Percentiles rank a stretch among this genome's conserved stretches.
Conservation (phyloP, 2,329 filamentous ascomycete genomes). For the Penicillium sp. region DNA sequence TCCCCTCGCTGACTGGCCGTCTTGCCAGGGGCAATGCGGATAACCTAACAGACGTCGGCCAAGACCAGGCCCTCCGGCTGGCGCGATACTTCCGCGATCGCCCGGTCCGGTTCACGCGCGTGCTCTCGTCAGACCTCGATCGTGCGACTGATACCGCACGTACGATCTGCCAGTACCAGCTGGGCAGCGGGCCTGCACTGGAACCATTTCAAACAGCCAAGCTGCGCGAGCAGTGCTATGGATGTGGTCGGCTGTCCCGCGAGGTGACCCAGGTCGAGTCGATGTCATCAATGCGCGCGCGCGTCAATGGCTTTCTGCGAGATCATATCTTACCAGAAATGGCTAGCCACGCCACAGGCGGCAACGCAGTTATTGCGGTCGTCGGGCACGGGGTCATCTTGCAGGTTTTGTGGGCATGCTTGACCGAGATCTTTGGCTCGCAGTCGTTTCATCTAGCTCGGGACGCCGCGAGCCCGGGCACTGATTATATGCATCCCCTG, state of each 20-base stretch:
- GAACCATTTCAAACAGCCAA: slow-evolving; percentile 20
- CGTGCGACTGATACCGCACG: slow-evolving; percentile 61
- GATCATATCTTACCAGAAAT: slow-evolving; percentile 62
- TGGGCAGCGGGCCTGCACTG: slow-evolving; percentile 4
- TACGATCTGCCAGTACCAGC: slow-evolving; percentile 22
- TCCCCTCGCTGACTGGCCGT: neutral
- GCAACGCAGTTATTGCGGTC: slow-evolving; percentile 58
- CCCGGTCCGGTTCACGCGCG: slow-evolving; percentile 64
- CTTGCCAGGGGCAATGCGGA: slow-evolving; percentile 62
- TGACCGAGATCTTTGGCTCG: slow-evolving; percentile 60
- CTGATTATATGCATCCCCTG: slow-evolving; percentile 53
- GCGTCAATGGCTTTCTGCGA: slow-evolving; percentile 68
- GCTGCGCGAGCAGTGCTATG: slow-evolving; percentile 44
- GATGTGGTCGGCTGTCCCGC: neutral
- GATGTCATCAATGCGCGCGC: slow-evolving; percentile 63
- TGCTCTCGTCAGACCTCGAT: slow-evolving; percentile 78
- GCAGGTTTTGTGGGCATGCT: slow-evolving; percentile 64
- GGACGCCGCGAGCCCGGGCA: slow-evolving; percentile 35
- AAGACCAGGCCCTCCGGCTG: slow-evolving; percentile 73
- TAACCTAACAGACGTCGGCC: slow-evolving; percentile 74
- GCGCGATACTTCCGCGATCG: slow-evolving; percentile 67
- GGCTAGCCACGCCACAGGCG: slow-evolving; percentile 26
- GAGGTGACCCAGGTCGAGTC: slow-evolving; percentile 49
- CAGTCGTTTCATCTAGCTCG: slow-evolving; percentile 49
- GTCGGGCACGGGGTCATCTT: slow-evolving; percentile 85